Conservation (phyloP, 352 stramenopile genomes). For the Globisporangium irregulare region DNA sequence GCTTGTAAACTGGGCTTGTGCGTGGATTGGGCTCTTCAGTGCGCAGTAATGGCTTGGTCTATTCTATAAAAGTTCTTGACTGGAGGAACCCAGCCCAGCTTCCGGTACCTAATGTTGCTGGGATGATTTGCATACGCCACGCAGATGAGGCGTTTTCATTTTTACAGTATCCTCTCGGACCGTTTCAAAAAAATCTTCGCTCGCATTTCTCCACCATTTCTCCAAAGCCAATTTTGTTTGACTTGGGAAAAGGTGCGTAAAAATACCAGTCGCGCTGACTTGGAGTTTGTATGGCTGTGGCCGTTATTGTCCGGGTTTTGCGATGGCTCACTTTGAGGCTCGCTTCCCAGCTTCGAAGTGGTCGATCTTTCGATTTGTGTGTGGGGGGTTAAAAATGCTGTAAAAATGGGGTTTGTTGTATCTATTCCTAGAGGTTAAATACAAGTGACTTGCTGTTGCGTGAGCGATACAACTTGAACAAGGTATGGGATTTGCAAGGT, state of each 20-base stretch:
- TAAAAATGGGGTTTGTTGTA: neutral
- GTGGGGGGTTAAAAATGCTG: neutral
- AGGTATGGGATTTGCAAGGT: neutral
- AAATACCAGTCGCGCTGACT: slow-evolving; percentile 1
- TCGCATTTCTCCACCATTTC: neutral
- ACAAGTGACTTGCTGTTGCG: neutral
- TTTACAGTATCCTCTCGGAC: slow-evolving; percentile 1
- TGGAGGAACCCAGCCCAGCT: neutral
- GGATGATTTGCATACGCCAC: slow-evolving; percentile 1
- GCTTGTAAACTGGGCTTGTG: neutral
- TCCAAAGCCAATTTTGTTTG: neutral
- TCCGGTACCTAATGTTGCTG: neutral
- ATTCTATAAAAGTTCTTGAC: neutral
- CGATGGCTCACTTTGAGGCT: neutral
- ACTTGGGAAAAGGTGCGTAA: neutral
- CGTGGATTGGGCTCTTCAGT: neutral
- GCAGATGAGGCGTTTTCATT: slow-evolving; percentile 7
- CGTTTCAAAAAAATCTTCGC: neutral
- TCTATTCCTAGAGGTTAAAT: neutral
- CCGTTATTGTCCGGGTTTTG: neutral
- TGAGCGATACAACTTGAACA: neutral
- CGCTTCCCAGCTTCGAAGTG: neutral
- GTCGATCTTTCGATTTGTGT: slow-evolving; percentile 7
- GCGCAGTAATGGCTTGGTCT: neutral
- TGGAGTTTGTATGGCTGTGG: slow-evolving; percentile 1